Percentiles rank a stretch among this genome's conserved stretches.
Conservation (phyloP, 441 rosid genomes). For the Populus hybrid region DNA sequence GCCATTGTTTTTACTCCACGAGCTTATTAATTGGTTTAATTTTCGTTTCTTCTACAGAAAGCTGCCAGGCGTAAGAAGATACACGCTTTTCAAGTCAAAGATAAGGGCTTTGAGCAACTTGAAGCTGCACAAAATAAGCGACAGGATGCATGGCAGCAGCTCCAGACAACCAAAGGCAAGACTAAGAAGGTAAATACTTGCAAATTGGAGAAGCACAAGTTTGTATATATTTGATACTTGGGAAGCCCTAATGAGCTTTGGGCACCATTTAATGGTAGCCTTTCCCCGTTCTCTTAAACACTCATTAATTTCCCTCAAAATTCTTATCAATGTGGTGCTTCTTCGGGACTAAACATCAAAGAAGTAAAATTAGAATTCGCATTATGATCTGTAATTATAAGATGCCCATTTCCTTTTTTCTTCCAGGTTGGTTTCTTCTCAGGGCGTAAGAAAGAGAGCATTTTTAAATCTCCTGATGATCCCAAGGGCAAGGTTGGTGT, state of each 20-base stretch:
- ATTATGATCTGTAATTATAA: background rate
- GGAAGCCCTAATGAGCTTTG: too few relatives aligned
- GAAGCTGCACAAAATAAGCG: slow-evolving; percentile 88
- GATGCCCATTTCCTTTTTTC: background rate
- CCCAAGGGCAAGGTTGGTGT: slow-evolving; percentile 95
- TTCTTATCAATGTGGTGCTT: too few relatives aligned
- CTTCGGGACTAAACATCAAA: background rate
- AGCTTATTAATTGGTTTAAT: background rate
- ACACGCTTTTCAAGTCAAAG: slow-evolving; percentile 92
- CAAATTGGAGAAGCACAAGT: background rate
- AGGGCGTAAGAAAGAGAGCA: slow-evolving; percentile 94
- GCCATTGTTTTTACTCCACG: background rate
- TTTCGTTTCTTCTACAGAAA: slow-evolving; percentile 47
- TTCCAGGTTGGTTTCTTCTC: slow-evolving; percentile 90
- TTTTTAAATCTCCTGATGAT: slow-evolving; percentile 94
- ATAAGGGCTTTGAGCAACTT: slow-evolving; percentile 68
- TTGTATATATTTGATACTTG: background rate
- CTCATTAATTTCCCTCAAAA: too few relatives aligned
- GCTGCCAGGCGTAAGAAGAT: slow-evolving; percentile 90
- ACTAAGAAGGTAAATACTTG: slow-evolving; percentile 65
- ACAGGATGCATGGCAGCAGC: slow-evolving; percentile 98
- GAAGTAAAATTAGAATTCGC: background rate
- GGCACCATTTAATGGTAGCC: too few relatives aligned
- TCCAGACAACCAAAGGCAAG: slow-evolving; percentile 93
- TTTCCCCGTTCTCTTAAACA: too few relatives aligned